Conservation (phyloP, 345 rosid species). For the Xanthoceras sorbifolium region DNA sequence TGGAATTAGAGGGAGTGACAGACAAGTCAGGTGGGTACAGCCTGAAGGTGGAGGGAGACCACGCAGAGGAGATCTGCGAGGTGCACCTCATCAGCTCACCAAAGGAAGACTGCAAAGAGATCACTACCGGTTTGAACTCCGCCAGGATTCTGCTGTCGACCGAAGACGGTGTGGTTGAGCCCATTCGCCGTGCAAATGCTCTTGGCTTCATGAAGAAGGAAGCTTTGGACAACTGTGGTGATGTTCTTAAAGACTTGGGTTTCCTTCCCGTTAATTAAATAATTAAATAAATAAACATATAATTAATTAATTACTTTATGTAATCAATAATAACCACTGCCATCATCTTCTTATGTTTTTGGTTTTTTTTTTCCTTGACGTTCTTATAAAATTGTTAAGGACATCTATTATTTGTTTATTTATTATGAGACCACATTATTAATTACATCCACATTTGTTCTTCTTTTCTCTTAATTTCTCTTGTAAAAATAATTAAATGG, state of each 20-base stretch:
- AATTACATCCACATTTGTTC: too few species aligned
- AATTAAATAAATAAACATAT: too few species aligned
- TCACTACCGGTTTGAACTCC: neutral
- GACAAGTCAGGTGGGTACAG: constrained; percentile 23
- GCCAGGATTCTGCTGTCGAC: constrained; percentile 29
- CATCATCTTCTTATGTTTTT: too few species aligned
- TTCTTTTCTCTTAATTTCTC: too few species aligned
- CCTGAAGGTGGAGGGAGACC: constrained; percentile 33
- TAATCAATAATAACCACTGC: too few species aligned
- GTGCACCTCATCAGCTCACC: constrained; percentile 21
- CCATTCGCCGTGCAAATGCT: constrained; percentile 24
- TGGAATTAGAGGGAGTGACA: constrained; percentile 23
- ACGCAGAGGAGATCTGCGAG: constrained; percentile 38
- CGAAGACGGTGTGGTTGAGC: constrained; percentile 16
- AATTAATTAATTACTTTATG: too few species aligned
- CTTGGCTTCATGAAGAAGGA: constrained; percentile 36
- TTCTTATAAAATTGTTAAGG: too few species aligned
- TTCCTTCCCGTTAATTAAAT: neutral
- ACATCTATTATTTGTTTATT: too few species aligned
- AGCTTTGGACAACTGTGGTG: constrained; percentile 16
- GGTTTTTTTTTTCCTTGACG: too few species aligned
- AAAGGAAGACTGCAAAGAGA: constrained; percentile 27
- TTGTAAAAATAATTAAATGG: too few species aligned
- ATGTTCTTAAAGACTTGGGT: constrained; percentile 30
- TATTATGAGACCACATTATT: too few species aligned